Evolutionary conservation across 257 asterid species (phyloP), one percentile per base, ranked within the genome.

Genomic region (Solanum virginianum): DNA sequence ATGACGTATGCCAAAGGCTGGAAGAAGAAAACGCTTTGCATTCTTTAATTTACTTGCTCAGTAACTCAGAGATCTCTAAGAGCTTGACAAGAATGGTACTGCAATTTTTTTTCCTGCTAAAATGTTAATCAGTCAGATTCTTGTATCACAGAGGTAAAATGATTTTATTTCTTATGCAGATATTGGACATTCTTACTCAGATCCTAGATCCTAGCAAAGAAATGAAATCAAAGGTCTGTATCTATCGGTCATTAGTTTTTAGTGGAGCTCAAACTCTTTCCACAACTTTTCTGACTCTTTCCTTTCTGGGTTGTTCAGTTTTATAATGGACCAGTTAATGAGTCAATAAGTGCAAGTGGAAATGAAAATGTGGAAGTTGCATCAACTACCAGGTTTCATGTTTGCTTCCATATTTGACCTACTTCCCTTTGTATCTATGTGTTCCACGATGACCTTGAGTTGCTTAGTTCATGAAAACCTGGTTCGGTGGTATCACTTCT

Each of bases 161-260:
- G 62, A 75, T 24, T 8, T 49, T 75, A 10, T 51, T 75, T 75
- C 45, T 22, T 49, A 47, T 86, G 95, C 98, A 94, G 99, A 89
- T 92, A 84, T 86, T 95, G 60, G 91, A 91, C 84, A 92, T 95
- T 88, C 95, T 95, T 81, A 80, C 94, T 87, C 97, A 92, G 90
- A 92, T 95, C 88, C 88, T 94, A 80, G 98, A 93, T 89, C 98
- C 98, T 77, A 89, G 89, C 91, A 92, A 88, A 91, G 97, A 91
- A 85, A 87, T 91, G 90, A 95, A 91, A 88, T 87, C 92, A 74
- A 89, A 92, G 95, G 98, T 95, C 36, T 66, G 91, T 81, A 53
- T 29, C 84, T 82, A 62, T 68, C 80, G 79, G 84, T 84, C 57
- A 65, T 12, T 66, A 74, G 59, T 80, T 59, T 14, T 83, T 66